Base-by-base conservation (phyloP, 768 basidiomycete genomes). In the Mycena vitilis region DNA sequence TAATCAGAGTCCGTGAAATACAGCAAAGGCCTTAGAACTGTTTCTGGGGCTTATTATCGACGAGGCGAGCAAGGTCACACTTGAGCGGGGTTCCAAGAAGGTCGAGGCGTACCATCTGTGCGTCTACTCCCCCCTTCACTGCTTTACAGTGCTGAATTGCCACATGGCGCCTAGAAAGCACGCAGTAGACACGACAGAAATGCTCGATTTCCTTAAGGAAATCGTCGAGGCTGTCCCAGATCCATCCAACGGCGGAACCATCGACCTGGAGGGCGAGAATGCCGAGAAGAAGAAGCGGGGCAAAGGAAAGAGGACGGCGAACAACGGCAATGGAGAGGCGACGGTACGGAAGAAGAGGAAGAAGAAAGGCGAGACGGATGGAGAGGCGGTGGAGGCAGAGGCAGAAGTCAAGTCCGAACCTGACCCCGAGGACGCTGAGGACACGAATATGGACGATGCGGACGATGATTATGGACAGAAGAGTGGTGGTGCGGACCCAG, bases 71-170 rank as follows among this genome's bases (percentile, higher is more conserved):
- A 93, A 92, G 75, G 92, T 98, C 60, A 93, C 96, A 0, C 69
- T 84, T 2, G 86, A 90, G 48, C 85, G 95, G 53, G 93, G 94
- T 11, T 88, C 93, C 6, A 95, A 92, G 83, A 94, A 95, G 76
- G 89, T 99, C 55, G 95, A 97, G 73, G 90, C 91, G 0, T 96
- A 97, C 81, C 96, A 98, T 80, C 79, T 99, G 96, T 97, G 72
- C 71, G 95, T 90, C 52, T n/a, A 8, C 5, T 61, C 30, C 4
- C 4, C 25, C 45, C 52, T 13, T 48, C 36, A 52, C 25, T 65
- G 36, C 45, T 18, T 36, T 30, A 5, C 42, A 30, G 30, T 11
- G 47, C 66, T 53, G n/a, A 52, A 34, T 58, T 38, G 10, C 4
- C 10, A 16, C 4, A 20, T 54, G 45, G 47, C n/a, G 22, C 53